Evolutionary conservation across 106 monocot genomes (phyloP).

Genomic region (Allium fistulosum): DNA sequence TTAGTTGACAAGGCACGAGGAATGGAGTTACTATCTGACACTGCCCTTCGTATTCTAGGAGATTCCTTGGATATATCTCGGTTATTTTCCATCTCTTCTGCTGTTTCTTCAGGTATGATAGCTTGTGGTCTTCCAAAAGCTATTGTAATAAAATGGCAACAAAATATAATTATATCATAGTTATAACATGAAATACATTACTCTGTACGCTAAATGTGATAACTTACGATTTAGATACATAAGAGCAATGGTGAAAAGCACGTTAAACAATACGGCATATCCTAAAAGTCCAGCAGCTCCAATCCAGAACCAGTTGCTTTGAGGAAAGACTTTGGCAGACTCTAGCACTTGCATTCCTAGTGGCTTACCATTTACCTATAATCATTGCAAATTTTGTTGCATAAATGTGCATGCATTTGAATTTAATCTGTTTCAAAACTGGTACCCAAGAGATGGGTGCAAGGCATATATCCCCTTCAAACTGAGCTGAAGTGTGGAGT

Average conservation of each 20-base stretch:
- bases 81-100: slow-evolving; percentile 33
- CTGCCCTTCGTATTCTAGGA: slow-evolving; percentile 13
- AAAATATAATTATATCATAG: neutral
- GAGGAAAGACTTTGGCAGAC: slow-evolving; percentile 33
- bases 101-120: slow-evolving; percentile 52
- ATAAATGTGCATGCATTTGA: neutral
- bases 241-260: slow-evolving; percentile 74
- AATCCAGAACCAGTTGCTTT: slow-evolving; percentile 79
- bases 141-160: slow-evolving; percentile 6
- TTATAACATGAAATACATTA: neutral
- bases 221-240: slow-evolving; percentile 83
- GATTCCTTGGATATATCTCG: slow-evolving; percentile 9
- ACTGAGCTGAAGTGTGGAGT: neutral
- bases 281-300: slow-evolving; percentile 61
- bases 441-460: neutral
- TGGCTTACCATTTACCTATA: slow-evolving; percentile 14
- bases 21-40: slow-evolving; percentile 14
- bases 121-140: slow-evolving; percentile 63
- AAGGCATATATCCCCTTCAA: neutral
- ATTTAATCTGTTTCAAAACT: neutral
- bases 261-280: slow-evolving; percentile 75
- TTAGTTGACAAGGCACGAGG: slow-evolving; percentile 17
- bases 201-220: neutral
- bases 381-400: neutral
- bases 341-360: slow-evolving; percentile 49